A percentile compares a stretch with the other conserved stretches of the same genome.
These are phyloP conservation scores for Colletotrichum sp. DNA, from an alignment of 2,329 filamentous ascomycete species.

Conservation along the genomic window DNA sequence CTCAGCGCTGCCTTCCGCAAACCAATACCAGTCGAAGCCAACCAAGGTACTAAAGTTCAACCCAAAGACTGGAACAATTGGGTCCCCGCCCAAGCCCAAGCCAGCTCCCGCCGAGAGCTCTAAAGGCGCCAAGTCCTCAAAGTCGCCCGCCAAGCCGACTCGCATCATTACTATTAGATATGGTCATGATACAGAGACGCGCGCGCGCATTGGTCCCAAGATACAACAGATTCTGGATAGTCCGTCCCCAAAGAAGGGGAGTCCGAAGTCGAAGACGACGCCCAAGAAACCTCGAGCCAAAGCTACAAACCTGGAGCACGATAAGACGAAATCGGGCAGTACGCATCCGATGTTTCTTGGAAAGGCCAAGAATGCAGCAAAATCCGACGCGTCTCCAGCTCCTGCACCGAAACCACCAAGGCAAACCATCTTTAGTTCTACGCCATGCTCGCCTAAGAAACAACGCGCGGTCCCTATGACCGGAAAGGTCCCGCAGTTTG, in stretches of 20 bases:
- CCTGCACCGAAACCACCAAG: constrained; percentile 28
- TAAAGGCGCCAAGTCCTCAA: constrained; percentile 2
- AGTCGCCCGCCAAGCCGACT: neutral
- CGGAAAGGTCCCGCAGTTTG: constrained; percentile 46
- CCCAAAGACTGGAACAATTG: constrained; percentile 65
- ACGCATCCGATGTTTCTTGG: constrained; percentile 50
- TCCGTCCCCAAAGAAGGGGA: neutral
- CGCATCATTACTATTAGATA: constrained; percentile 8
- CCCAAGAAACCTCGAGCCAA: constrained; percentile 28
- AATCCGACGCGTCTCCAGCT: constrained; percentile 11
- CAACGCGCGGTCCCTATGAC: constrained; percentile 32
- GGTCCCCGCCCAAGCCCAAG: constrained; percentile 65
- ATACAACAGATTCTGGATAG: constrained; percentile 67
- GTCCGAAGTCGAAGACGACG: constrained; percentile 28
- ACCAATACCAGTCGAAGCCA: constrained; percentile 27
- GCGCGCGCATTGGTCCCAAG: constrained; percentile 56
- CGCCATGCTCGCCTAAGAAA: constrained; percentile 57
- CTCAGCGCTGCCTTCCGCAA: neutral
- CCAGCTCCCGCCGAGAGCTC: constrained; percentile 23
- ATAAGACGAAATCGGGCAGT: constrained; percentile 28
- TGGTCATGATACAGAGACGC: constrained; percentile 42
- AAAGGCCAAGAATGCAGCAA: constrained; percentile 18
- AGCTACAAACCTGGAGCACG: constrained; percentile 28
- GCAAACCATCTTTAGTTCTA: constrained; percentile 55
- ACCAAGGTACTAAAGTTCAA: constrained; percentile 58